These are phyloP conservation scores for Teratosphaeria destructans DNA, from an alignment of 2,329 filamentous ascomycete species.

Conservation along the genomic window DNA sequence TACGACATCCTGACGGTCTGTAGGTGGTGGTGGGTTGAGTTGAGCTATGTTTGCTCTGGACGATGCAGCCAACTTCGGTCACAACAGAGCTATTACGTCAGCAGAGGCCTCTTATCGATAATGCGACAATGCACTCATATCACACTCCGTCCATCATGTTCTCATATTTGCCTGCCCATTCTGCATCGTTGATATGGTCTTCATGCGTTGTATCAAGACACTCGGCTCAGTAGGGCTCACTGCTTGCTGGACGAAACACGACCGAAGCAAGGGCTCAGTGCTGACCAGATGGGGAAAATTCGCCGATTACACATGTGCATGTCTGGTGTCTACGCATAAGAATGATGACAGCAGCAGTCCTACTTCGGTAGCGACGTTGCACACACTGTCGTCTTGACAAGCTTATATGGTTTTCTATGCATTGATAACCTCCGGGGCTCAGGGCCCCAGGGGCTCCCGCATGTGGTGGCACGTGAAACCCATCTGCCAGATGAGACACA, in stretches of 20 bases:
- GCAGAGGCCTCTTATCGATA: too few species aligned
- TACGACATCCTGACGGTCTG: conserved; percentile 13
- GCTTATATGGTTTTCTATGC: neutral
- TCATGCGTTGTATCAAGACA: too few species aligned
- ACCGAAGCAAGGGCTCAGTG: neutral
- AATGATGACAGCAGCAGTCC: neutral
- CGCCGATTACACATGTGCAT: neutral
- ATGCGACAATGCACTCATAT: too few species aligned
- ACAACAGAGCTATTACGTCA: neutral
- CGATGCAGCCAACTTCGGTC: neutral
- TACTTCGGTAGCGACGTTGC: neutral
- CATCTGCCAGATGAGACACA: neutral
- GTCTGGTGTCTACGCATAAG: neutral
- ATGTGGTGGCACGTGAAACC: neutral
- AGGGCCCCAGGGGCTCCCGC: neutral
- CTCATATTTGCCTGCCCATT: too few species aligned
- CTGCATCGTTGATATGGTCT: too few species aligned
- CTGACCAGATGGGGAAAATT: neutral
- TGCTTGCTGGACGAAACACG: too few species aligned
- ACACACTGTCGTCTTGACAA: neutral
- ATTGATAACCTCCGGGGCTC: neutral
- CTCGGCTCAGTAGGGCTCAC: too few species aligned
- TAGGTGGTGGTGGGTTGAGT: neutral
- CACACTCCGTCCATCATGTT: too few species aligned
- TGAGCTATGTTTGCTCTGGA: neutral